Percentiles rank a stretch among this genome's conserved stretches.
Conservation (phyloP, 2,329 filamentous ascomycete species). For the Talaromyces rugulosus region DNA sequence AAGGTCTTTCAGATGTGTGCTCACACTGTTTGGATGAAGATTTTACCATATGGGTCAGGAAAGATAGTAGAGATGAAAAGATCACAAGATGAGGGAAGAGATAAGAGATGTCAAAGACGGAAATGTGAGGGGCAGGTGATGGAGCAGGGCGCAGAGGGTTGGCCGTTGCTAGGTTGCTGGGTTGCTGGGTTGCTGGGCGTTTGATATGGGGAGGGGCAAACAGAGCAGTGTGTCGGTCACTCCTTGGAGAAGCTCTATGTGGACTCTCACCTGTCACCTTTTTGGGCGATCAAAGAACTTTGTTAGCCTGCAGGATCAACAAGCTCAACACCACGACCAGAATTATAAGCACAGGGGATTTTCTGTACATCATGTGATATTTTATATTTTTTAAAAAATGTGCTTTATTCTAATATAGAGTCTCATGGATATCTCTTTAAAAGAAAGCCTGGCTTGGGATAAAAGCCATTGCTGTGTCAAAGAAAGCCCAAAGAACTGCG, state of each 20-base stretch:
- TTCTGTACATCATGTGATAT: not conserved
- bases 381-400: not conserved
- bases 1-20: not conserved
- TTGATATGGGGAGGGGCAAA: not conserved
- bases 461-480: not conserved
- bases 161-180: not conserved
- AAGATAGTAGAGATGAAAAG: not conserved
- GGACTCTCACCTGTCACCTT: not conserved
- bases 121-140: not conserved
- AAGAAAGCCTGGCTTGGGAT: not conserved
- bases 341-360: not conserved
- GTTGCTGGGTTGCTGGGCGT: too few species aligned
- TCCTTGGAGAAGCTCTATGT: not conserved
- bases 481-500: constrained; percentile 13
- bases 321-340: not conserved
- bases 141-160: not conserved
- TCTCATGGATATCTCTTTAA: not conserved
- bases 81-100: not conserved
- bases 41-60: not conserved
- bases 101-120: not conserved
- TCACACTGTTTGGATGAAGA: not conserved
- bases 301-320: not conserved
- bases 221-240: too few species aligned
- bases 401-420: not conserved
- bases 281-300: not conserved